These are phyloP conservation scores for Penicillium sp. DNA, from an alignment of 2,329 filamentous ascomycete species.

Conservation along the genomic window DNA sequence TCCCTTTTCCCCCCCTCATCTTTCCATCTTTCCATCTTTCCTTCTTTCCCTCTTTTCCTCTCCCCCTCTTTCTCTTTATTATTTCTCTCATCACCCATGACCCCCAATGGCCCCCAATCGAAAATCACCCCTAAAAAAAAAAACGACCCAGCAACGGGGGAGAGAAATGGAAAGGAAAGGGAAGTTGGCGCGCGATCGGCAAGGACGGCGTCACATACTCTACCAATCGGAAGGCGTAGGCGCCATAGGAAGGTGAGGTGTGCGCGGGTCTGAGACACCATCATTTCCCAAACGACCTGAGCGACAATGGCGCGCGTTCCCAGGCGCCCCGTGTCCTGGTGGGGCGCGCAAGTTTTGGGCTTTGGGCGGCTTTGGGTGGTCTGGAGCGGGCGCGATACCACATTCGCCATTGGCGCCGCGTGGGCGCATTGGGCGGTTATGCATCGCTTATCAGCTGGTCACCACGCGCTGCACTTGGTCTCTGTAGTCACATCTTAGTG, in stretches of 20 bases:
- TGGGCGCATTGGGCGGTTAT: slow-evolving; percentile 22
- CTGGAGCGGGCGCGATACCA: background rate
- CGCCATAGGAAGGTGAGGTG: slow-evolving; percentile 19
- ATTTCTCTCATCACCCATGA: background rate
- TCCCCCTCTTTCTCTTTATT: background rate
- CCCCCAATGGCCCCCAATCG: background rate
- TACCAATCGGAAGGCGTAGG: slow-evolving; percentile 27
- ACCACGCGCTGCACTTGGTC: slow-evolving; percentile 2
- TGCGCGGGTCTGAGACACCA: slow-evolving; percentile 30
- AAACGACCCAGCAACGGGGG: background rate
- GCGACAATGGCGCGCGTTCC: slow-evolving; percentile 28
- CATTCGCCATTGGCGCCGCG: slow-evolving; percentile 13
- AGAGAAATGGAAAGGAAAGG: slow-evolving; percentile 5
- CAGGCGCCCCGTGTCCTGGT: slow-evolving; percentile 30
- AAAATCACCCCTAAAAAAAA: background rate
- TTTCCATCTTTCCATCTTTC: background rate
- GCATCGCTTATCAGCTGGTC: slow-evolving; percentile 22
- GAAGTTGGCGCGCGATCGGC: slow-evolving; percentile 42
- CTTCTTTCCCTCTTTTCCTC: background rate
- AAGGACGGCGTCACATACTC: slow-evolving; percentile 29
- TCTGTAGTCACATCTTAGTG: slow-evolving; percentile 2
- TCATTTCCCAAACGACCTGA: slow-evolving; percentile 21
- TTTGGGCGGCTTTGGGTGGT: background rate
- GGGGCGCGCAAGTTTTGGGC: slow-evolving; percentile 4
- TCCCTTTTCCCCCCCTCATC: background rate